Base-by-base conservation (phyloP, 1,284 basidiomycete genomes). In the Apiotrichum gamsii region DNA sequence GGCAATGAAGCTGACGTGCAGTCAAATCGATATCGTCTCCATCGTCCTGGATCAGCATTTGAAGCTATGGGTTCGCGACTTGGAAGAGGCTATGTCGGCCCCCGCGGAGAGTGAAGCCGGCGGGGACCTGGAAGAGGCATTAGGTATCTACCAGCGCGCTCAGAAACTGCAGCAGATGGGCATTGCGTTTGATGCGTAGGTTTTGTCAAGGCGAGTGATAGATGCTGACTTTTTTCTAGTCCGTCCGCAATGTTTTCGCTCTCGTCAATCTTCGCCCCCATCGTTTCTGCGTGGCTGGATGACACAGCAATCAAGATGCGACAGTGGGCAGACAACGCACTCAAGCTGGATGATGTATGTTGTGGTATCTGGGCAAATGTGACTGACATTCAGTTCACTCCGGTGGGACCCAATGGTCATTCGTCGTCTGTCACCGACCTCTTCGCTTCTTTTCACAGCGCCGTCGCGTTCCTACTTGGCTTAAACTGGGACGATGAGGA, bases 401-500 rank as follows among this genome's bases (percentile, higher is more conserved):
- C 90, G 3, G 87, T 90, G 59, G 83, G 83, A 34, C 70, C 79
- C 3, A 87, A 88, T 58, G 85, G 87, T 0, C 90, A 95, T 63
- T 94, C 90, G 63, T 93, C 90, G 31, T 97, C 93, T 0, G 93
- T 99, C 48, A 83, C 93, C 33, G 95, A 98, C 71, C 77, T 99
- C 1, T 96, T 97, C 62, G 90, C 90, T 49, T 96, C 93, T 1
- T 78, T 97, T 50, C 82, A 87, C 48, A 93, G 89, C 63, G 90
- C 93, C 0, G 84, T 94, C 58, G 80, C 82, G 45, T 93, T 95
- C 70, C 74, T 99, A 39, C 80, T 89, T 62, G 85, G 87, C 43
- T 76, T 99, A 32, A 81, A 90, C 56, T 98, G 95, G 94, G 83
- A 86, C 8, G 87, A 97, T 64, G 80, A 83, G 39, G 87, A 87